Base-by-base conservation (phyloP, 495 filamentous ascomycete species). In the Pyronema omphalodes region DNA sequence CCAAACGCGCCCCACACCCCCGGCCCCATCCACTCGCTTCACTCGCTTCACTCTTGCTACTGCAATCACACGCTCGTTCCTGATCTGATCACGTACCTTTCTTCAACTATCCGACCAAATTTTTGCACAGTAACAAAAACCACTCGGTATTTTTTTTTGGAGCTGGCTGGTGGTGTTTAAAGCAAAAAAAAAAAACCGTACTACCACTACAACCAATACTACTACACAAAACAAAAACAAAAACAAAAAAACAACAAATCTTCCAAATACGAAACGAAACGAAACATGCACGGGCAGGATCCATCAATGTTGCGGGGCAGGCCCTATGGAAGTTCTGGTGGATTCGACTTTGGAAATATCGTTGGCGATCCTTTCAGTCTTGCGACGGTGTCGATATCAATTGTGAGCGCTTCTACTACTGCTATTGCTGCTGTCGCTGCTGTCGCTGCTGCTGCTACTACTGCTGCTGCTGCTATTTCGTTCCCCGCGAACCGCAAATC, bases 321-420 rank as follows among this genome's bases (percentile, higher is more conserved):
- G 68, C 63, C 77, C 65, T 58, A 78, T 64, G 71, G 73, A 55
- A 55, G 63, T 41, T 71, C 73, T 52, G 73, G 70, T 60, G 67
- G 76, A 62, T 80, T 93, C 61, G 82, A 76, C 58, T 69, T 87
- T 66, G 86, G 84, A 62, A 88, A 94, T 68, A 85, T 96, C 52
- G 72, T 95, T 47, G 91, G 91, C 60, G 89, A 96, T 71, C 93
- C 93, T 2, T 95, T 99, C 70, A 88, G 91, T 49, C 76, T 96
- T 40, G 87, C 88, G 41, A 99, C 91, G 12, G 77, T 91, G 40
- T 93, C 87, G 29, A 94, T 99, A 68, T 79, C 88, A 54, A 73
- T 83, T 57, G 88, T 94, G 77, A 67, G 86, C 54, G 43, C 76
- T 15, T 29, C 23, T 29, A 5, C 23, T 29, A 5, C 19, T 14